Evolutionary conservation across 345 rosid species (phyloP), one percentile per base, ranked within the genome.

Genomic region (Eutrema japonicum): DNA sequence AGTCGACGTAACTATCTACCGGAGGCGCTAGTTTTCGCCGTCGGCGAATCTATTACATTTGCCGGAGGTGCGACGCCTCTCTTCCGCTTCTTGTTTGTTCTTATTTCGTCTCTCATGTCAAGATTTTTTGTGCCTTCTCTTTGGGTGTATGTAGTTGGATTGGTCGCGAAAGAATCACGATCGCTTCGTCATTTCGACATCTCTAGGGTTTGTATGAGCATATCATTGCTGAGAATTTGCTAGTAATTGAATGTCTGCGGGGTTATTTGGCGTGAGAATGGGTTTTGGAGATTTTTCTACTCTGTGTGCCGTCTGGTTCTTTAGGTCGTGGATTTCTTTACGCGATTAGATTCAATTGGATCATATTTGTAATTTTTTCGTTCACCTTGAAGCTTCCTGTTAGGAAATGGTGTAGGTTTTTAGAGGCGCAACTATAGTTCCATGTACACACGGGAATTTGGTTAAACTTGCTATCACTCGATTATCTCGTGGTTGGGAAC

Each of bases 21-120:
- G 70, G 74, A 68, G 70, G 64, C 70, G 70, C 50, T 68, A 26
- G 13, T 27, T 64, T 54, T 46, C 52, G 57, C 79, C 79, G 70
- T 62, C 65, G 74, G 57, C 64, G 65, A 62, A 50, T 13, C 62
- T 35, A 10, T 10, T 41, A 35, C 6, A 36, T 52, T 14, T 14
- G 3, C 65, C 8, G 45, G 66, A 67, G 78, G 78, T 66, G 62
- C 38, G 61, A 10, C 68, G 36, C 47, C 67, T 18, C 60, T 74
- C 45, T 54, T 30, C 7, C 8, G 69, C 62, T 42, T 41, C 12
- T 42, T n/a, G 0, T 5, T 1, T 55, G 26, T 32, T 32, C 47
- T 0, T 29, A 12, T 50, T 38, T 13, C 56, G 11, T 27, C 38
- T 66, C 54, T 66, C 50, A 32, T 48, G 7, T 29, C 6, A 48